These are phyloP conservation scores for Colletotrichum scovillei DNA, from an alignment of 2,329 filamentous ascomycete genomes.

Conservation along the genomic window DNA sequence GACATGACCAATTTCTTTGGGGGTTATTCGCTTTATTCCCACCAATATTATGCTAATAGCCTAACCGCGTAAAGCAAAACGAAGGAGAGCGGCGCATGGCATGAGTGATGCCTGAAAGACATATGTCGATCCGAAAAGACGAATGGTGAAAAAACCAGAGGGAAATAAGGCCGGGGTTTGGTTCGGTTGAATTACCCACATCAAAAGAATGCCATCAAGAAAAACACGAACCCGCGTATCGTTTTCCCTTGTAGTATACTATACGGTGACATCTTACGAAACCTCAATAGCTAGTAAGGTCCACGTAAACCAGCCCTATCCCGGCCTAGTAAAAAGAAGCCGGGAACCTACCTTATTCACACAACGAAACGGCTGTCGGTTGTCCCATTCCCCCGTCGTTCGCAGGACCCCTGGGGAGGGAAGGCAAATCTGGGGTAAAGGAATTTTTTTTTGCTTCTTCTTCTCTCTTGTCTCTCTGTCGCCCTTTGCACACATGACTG, in stretches of 20 bases:
- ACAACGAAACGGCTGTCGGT: neutral
- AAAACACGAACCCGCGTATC: neutral
- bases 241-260: neutral
- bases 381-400: neutral
- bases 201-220: neutral
- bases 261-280: neutral
- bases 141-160: neutral
- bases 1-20: neutral
- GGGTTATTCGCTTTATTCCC: neutral
- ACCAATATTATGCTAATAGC: neutral
- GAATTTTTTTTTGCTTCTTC: too few relatives aligned
- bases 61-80: neutral
- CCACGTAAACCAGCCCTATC: neutral
- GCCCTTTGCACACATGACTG: neutral
- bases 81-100: neutral
- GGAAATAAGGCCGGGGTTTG: neutral
- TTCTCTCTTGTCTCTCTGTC: neutral
- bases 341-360: slow-evolving; percentile 20
- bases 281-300: neutral
- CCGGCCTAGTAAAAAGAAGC: slow-evolving; percentile 14
- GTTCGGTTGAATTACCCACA: neutral
- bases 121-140: neutral
- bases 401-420: neutral
- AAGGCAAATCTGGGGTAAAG: neutral
- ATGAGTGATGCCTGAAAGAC: neutral